phyloP scores from a whole-genome alignment of 805 yeast genomes.

The Lachancea fermentati region DNA sequence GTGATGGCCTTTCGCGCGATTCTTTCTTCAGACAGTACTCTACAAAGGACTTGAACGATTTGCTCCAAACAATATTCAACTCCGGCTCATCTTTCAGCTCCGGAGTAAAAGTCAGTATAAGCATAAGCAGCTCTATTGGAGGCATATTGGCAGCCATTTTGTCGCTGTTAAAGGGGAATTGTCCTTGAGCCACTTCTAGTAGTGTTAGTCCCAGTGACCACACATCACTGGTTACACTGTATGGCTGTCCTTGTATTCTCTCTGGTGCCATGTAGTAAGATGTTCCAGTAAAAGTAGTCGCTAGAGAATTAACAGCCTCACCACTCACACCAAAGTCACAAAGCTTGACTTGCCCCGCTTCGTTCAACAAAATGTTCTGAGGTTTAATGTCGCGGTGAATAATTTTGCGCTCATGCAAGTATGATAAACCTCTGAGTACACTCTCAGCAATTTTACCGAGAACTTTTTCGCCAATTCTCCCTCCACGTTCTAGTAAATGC shows the following conservation, averaged over 20 bases:
- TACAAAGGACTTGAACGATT: slow-evolving; percentile 75
- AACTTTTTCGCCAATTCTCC: slow-evolving; percentile 88
- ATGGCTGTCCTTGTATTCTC: slow-evolving; percentile 91
- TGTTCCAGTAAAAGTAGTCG: slow-evolving; percentile 96
- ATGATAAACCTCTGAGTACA: slow-evolving; percentile 77
- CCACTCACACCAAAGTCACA: slow-evolving; percentile 99
- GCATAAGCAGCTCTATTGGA: slow-evolving; percentile 80
- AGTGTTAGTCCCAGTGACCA: slow-evolving; percentile 95
- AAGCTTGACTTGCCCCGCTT: slow-evolving; percentile 75
- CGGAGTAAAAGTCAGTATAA: slow-evolving; percentile 81
- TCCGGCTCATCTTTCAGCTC: slow-evolving; percentile 70
- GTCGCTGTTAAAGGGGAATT: slow-evolving; percentile 66
- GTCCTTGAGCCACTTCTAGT: slow-evolving; percentile 89
- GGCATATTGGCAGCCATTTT: slow-evolving; percentile 45
- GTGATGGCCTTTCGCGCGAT: slow-evolving; percentile 77
- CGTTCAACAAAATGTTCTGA: slow-evolving; percentile 77
- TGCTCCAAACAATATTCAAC: slow-evolving; percentile 74
- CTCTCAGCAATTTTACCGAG: slow-evolving; percentile 86
- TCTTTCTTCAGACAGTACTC: slow-evolving; percentile 77
- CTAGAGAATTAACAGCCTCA: slow-evolving; percentile 89
- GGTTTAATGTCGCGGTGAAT: slow-evolving; percentile 97
- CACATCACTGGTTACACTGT: slow-evolving; percentile 90
- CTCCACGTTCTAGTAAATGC: slow-evolving; percentile 64
- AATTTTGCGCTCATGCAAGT: slow-evolving; percentile 79
- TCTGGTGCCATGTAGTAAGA: slow-evolving; percentile 99